A percentile compares a stretch with the other conserved stretches of the same genome.
Conservation (phyloP, 768 basidiomycete genomes). For the Tulasnella sp. region DNA sequence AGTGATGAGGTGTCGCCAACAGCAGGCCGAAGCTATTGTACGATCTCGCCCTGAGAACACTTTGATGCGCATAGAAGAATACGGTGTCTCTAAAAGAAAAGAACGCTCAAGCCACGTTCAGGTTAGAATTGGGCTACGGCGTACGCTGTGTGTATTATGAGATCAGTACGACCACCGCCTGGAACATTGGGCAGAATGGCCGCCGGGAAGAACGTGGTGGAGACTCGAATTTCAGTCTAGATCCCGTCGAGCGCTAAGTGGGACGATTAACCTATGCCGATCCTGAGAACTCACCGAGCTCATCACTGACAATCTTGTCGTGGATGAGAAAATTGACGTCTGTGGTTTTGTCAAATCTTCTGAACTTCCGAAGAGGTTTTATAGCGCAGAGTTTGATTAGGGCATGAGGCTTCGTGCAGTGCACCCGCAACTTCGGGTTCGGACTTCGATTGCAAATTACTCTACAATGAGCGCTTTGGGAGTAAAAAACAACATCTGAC, state of each 20-base stretch:
- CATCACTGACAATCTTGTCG: neutral
- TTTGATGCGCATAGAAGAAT: slow-evolving; percentile 70
- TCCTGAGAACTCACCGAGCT: neutral
- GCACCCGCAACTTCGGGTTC: too few relatives aligned
- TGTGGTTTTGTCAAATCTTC: neutral
- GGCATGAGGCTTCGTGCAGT: too few relatives aligned
- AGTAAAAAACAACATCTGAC: too few relatives aligned
- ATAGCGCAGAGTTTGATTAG: neutral
- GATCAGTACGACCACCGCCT: neutral
- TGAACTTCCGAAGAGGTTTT: neutral
- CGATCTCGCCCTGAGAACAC: slow-evolving; percentile 46
- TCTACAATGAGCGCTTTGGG: too few relatives aligned
- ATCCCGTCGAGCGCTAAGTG: neutral
- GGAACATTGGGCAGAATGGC: neutral
- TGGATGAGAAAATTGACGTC: neutral
- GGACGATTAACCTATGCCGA: neutral
- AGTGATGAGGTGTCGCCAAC: neutral
- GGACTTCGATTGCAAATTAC: too few relatives aligned
- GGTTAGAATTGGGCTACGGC: neutral
- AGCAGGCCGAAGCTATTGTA: slow-evolving; percentile 46
- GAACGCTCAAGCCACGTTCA: neutral
- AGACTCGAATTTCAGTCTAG: neutral
- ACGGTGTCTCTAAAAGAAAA: slow-evolving; percentile 41
- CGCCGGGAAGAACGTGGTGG: neutral
- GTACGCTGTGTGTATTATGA: neutral